A percentile compares a stretch with the other conserved stretches of the same genome.
Evolutionary conservation across 352 stramenopile species (phyloP).

Genomic region (Phytophthora palmivora): DNA sequence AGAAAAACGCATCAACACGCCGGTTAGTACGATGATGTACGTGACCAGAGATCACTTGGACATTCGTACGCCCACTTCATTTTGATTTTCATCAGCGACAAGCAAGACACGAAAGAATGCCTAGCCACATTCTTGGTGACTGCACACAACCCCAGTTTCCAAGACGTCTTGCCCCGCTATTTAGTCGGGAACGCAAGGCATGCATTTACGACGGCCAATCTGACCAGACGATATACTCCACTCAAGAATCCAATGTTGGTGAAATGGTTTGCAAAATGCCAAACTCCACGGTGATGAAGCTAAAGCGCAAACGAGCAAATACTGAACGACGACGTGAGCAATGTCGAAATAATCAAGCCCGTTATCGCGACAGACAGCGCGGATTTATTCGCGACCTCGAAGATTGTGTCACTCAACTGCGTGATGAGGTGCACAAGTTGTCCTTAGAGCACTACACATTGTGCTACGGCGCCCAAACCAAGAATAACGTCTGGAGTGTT

Average conservation of each 20-base stretch:
- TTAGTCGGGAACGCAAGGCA: slow-evolving; percentile 9
- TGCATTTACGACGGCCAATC: too few relatives aligned
- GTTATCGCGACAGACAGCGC: slow-evolving; percentile 44
- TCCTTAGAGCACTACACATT: background rate
- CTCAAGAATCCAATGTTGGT: background rate
- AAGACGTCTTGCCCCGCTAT: background rate
- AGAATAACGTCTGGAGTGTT: slow-evolving; percentile 11
- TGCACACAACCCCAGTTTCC: background rate
- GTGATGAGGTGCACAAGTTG: slow-evolving; percentile 24
- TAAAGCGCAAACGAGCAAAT: slow-evolving; percentile 32
- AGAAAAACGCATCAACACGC: slow-evolving; percentile 9
- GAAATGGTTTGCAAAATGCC: background rate
- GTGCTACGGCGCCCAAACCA: slow-evolving; percentile 11
- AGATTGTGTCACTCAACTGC: slow-evolving; percentile 16
- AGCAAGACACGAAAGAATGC: background rate
- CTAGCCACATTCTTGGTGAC: background rate
- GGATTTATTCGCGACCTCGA: slow-evolving; percentile 16
- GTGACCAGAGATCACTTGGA: slow-evolving; percentile 2
- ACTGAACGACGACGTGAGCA: slow-evolving; percentile 42
- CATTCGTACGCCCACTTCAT: slow-evolving; percentile 1
- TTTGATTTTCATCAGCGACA: slow-evolving; percentile 5
- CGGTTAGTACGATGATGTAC: background rate
- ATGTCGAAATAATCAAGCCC: slow-evolving; percentile 48
- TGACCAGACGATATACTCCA: too few relatives aligned
- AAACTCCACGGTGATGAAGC: background rate